Conservation (phyloP, 2,329 filamentous ascomycete genomes). For the Aspergillus awamori region DNA sequence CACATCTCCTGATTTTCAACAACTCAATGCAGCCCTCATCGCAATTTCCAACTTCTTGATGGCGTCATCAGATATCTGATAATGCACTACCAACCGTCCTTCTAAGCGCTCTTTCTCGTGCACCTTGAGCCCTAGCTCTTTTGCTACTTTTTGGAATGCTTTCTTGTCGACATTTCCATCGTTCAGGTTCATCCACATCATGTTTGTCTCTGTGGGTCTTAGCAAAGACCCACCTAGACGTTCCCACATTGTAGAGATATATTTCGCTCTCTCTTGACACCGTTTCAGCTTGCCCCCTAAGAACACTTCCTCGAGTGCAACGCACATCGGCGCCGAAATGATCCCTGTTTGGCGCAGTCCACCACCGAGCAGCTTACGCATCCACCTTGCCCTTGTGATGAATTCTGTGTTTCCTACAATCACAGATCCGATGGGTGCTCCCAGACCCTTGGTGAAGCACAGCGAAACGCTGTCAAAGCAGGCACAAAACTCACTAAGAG, state of each 20-base stretch:
- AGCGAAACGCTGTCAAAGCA: slow-evolving; percentile 70
- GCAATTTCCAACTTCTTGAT: background rate
- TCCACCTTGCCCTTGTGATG: slow-evolving; percentile 65
- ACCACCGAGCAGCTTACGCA: slow-evolving; percentile 75
- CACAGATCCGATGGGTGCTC: slow-evolving; percentile 72
- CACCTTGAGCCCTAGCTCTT: background rate
- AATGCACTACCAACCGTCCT: background rate
- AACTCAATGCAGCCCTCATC: no score
- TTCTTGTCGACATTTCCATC: background rate
- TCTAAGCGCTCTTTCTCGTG: background rate
- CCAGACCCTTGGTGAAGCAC: slow-evolving; percentile 76
- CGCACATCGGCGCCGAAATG: slow-evolving; percentile 68
- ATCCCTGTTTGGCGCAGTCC: slow-evolving; percentile 73
- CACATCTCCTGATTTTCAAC: no score
- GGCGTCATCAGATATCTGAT: background rate
- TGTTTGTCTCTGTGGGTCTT: slow-evolving; percentile 22
- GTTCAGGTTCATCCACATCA: slow-evolving; percentile 7
- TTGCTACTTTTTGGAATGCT: background rate
- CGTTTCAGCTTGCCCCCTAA: slow-evolving; percentile 60
- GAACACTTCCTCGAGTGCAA: slow-evolving; percentile 74
- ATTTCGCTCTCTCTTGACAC: slow-evolving; percentile 61
- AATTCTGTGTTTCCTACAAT: slow-evolving; percentile 59
- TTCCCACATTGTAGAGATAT: slow-evolving; percentile 64
- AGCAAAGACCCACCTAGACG: slow-evolving; percentile 63
- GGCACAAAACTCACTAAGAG: slow-evolving; percentile 63